phyloP scores from a whole-genome alignment of 1,284 basidiomycete genomes.

The Fistulina hepatica region DNA sequence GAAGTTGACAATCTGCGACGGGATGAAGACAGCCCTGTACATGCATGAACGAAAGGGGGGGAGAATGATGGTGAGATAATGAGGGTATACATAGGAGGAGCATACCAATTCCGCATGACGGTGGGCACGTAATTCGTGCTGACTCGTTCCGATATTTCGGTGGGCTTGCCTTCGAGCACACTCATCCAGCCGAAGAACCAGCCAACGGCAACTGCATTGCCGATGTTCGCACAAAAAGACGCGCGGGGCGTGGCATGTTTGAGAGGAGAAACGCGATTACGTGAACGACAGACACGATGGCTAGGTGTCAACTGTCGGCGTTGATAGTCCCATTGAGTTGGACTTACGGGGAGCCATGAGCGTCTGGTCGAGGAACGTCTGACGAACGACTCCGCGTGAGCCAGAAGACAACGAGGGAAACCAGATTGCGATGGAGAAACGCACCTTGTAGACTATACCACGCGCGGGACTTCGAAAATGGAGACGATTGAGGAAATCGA shows the following conservation, averaged over 20 bases:
- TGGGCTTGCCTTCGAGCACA: conserved; percentile 56
- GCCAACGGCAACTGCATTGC: conserved; percentile 44
- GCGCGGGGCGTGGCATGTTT: conserved; percentile 69
- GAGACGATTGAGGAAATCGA: conserved; percentile 49
- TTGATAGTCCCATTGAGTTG: no score
- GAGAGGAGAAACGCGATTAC: conserved; percentile 4
- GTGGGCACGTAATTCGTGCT: conserved; percentile 27
- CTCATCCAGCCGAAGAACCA: conserved; percentile 72
- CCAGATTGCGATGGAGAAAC: conserved; percentile 16
- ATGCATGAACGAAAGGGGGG: conserved; percentile 48
- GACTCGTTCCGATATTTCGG: conserved; percentile 46
- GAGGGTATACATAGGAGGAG: no score
- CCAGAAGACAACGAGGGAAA: background rate
- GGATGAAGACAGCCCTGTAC: conserved; percentile 67
- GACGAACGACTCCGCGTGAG: no score
- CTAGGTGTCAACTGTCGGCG: no score
- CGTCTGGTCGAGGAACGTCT: no score
- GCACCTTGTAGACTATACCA: conserved; percentile 49
- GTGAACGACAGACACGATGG: no score
- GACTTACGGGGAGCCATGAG: no score
- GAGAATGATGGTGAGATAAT: conserved; percentile 41
- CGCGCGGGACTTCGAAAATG: conserved; percentile 47
- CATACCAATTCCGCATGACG: background rate
- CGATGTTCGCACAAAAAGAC: conserved; percentile 63
- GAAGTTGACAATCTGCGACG: conserved; percentile 78